Conservation (phyloP, 1,139 yeast genomes). For the Blastobotrys raffinosifermentans region DNA sequence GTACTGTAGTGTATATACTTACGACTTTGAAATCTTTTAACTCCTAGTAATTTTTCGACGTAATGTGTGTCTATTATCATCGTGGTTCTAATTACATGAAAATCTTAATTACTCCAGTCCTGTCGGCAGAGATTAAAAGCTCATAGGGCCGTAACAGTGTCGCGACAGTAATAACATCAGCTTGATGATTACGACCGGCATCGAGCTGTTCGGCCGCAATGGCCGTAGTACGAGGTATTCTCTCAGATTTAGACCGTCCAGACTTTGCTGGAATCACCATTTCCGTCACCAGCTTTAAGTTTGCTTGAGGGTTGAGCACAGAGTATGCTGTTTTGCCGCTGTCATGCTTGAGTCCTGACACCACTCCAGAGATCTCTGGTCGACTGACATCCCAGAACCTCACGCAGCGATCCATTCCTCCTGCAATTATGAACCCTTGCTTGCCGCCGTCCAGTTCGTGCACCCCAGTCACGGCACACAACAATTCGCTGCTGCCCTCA, state of each 20-base stretch:
- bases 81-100: slow-evolving; percentile 37
- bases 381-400: slow-evolving; percentile 45
- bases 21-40: too few species aligned
- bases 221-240: slow-evolving; percentile 29
- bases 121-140: slow-evolving; percentile 58
- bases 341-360: slow-evolving; percentile 31
- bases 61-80: too few species aligned
- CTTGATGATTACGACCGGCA: slow-evolving; percentile 41
- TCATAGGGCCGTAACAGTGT: slow-evolving; percentile 47
- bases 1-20: too few species aligned
- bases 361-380: slow-evolving; percentile 38
- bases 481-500: slow-evolving; percentile 10
- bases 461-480: slow-evolving; percentile 25
- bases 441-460: slow-evolving; percentile 21
- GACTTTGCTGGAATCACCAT: slow-evolving; percentile 8
- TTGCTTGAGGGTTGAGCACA: slow-evolving; percentile 33
- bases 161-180: slow-evolving; percentile 46
- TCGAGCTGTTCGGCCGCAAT: slow-evolving; percentile 37
- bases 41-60: too few species aligned
- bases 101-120: slow-evolving; percentile 56
- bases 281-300: slow-evolving; percentile 27
- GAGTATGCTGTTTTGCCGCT: slow-evolving; percentile 29
- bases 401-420: slow-evolving; percentile 39
- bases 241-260: slow-evolving; percentile 20
- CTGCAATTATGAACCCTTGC: slow-evolving; percentile 30